Base-by-base conservation (phyloP, 1,284 basidiomycete genomes). In the Lignosus rhinocerotis region DNA sequence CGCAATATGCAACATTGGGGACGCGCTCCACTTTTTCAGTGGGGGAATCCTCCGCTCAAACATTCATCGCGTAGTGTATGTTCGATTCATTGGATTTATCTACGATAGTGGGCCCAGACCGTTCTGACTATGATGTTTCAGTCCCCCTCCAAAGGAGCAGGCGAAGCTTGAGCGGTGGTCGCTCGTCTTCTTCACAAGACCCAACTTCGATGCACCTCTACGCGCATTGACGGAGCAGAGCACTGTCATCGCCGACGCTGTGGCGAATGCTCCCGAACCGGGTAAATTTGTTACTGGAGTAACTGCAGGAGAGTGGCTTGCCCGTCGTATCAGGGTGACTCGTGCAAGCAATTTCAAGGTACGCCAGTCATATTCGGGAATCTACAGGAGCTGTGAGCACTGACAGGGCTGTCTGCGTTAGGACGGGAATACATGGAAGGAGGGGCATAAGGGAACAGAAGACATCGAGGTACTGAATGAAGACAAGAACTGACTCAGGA, bases 1-100 rank as follows among this genome's bases (percentile, higher is more conserved):
- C 34, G 71, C 71, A 0, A 69, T 76, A 46, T 72, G 74, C 65
- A 76, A 76, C 60, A 58, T 75, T 16, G 74, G 76, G 17, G 76
- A 77, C 58, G 73, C 75, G 1, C 67, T 78, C 67, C 66, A 73
- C 5, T 70, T 75, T 36, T 75, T 76, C 43, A 45, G 43, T 25
- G 43, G 43, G 7, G 43, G 43, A 25, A 5, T 45, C 4, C 59
- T 78, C 36, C 67, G 65, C 43, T 72, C 71, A 14, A 73, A 74
- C 59, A 61, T 76, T 49, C 72, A 75, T 62, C 71, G 70, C 19
- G 71, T 72, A 34, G 66, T 74, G 70, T 68, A 56, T 32, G 71
- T n/a, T 16, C 51, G 30, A 31, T 51, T 43, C 43, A 12, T 25
- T 21, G 6, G 10, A 1, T 17, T 1, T 1, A n/a, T 38, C 16